These are phyloP conservation scores for Phylloporus sp. DNA, from an alignment of 768 basidiomycete species.

Conservation along the genomic window DNA sequence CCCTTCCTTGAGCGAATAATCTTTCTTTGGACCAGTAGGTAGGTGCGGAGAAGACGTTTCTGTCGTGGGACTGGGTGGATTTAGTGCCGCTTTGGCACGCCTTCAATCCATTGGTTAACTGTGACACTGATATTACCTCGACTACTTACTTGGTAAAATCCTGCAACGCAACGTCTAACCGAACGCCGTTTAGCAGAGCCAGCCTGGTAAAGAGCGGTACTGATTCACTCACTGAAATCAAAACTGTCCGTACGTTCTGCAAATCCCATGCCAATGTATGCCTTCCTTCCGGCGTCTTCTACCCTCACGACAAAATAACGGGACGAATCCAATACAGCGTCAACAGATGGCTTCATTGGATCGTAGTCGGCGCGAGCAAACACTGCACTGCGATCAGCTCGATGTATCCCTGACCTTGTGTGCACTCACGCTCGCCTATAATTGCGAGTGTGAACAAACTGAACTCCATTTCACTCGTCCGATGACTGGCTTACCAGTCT, in stretches of 20 bases:
- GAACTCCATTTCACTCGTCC: neutral
- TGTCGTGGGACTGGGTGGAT: conserved; percentile 43
- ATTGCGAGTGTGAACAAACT: conserved; percentile 1
- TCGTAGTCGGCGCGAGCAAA: conserved; percentile 89
- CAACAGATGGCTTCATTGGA: conserved; percentile 75
- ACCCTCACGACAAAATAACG: conserved; percentile 92
- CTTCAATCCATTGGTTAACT: conserved; percentile 31
- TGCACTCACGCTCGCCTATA: conserved; percentile 63
- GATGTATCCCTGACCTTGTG: conserved; percentile 9
- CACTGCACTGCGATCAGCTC: conserved; percentile 41
- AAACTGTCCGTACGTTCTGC: conserved; percentile 85
- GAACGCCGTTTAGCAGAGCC: conserved; percentile 5
- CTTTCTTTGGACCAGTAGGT: conserved; percentile 81
- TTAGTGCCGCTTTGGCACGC: conserved; percentile 60
- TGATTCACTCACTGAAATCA: conserved; percentile 72
- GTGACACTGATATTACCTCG: neutral
- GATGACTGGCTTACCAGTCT: conserved; percentile 55
- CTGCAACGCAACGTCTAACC: conserved; percentile 75
- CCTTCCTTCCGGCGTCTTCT: conserved; percentile 82
- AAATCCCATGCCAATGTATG: conserved; percentile 94
- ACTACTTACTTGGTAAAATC: conserved; percentile 72
- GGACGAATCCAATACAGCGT: conserved; percentile 93
- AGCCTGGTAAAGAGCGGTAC: neutral
- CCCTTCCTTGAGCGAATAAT: conserved; percentile 91
- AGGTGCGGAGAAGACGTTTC: conserved; percentile 59